Conservation (phyloP, 352 stramenopile genomes). For the Pythium chondricola region DNA sequence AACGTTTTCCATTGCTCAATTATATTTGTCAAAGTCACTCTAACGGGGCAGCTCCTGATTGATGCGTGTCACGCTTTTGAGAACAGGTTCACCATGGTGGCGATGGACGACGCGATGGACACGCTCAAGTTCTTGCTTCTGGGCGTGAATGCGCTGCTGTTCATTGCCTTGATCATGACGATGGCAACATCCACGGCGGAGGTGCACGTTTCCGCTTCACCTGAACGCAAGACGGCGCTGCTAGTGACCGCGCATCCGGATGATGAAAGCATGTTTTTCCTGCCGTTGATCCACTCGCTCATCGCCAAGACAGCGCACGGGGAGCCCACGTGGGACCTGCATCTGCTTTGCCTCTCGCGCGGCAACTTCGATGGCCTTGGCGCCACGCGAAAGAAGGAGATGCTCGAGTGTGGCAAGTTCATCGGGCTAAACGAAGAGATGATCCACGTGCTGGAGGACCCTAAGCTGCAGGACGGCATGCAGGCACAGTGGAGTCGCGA, state of each 20-base stretch:
- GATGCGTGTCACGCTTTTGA: no score
- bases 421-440: conserved; percentile 39
- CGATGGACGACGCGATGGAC: conserved; percentile 36
- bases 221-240: conserved; percentile 47
- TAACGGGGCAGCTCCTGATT: no score
- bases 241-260: conserved; percentile 95
- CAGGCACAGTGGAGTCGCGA: conserved; percentile 57
- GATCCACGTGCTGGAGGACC: conserved; percentile 72
- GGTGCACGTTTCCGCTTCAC: no score
- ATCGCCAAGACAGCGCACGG: conserved; percentile 13
- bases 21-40: no score
- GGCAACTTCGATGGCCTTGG: conserved; percentile 92
- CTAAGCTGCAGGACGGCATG: conserved; percentile 85
- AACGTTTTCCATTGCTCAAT: no score
- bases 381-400: conserved; percentile 74
- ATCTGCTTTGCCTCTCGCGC: conserved; percentile 89
- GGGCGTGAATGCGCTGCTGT: conserved; percentile 52
- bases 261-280: conserved; percentile 97
- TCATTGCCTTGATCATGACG: conserved; percentile 33
- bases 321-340: conserved; percentile 38
- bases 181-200: conserved; percentile 18
- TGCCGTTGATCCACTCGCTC: conserved; percentile 83
- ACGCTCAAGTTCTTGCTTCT: conserved; percentile 56
- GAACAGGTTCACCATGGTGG: no score
- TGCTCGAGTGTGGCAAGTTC: conserved; percentile 45